Evolutionary conservation across 2,329 filamentous ascomycete species (phyloP), one percentile per base, ranked within the genome.

Genomic region (Intubia oerlemansii): DNA sequence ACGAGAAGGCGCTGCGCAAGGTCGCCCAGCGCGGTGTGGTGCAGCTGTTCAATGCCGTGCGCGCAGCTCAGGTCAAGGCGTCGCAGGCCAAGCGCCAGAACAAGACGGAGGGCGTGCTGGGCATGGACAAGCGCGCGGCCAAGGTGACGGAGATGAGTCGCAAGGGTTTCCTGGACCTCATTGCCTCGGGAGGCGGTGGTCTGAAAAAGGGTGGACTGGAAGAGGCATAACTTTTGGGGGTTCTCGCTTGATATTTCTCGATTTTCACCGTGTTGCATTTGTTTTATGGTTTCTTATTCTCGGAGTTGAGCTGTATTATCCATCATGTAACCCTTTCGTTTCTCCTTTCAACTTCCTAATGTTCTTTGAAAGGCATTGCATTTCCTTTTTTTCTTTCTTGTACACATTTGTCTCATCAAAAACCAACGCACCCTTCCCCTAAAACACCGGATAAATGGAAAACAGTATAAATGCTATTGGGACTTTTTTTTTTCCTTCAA

Each of bases 71-170:
- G 52, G 77, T 93, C 32, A 79, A 84, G 50, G 84, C 76, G 3
- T 66, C 74, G 34, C 72, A 85, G 50, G 76, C 81, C 5, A 72
- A 77, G 45, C 67, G 59, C 48, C 66, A 67, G 38, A 63, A 69
- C 27, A 66, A 66, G 49, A 69, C 68, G 39, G 66, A 73, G 35
- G 78, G 81, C 4, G 57, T 90, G 1, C 64, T 92, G 18, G 85
- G 85, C 2, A 69, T 81, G 43, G 66, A 64, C 36, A 69, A 77
- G 49, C 68, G 81, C 38, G 76, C 90, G 52, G 81, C 90, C 52
- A 82, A 76, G 55, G 61, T 91, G 29, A 88, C 80, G 39, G 84
- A 95, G 59, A 88, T 98, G 73, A 91, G 77, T 49, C 90, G 91
- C 56, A 79, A 93, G 54, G 84, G 85, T 0, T 98, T 95, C 54